phyloP scores from a whole-genome alignment of 2,329 filamentous ascomycete species.

The Ploettnerulaceae sp. region DNA sequence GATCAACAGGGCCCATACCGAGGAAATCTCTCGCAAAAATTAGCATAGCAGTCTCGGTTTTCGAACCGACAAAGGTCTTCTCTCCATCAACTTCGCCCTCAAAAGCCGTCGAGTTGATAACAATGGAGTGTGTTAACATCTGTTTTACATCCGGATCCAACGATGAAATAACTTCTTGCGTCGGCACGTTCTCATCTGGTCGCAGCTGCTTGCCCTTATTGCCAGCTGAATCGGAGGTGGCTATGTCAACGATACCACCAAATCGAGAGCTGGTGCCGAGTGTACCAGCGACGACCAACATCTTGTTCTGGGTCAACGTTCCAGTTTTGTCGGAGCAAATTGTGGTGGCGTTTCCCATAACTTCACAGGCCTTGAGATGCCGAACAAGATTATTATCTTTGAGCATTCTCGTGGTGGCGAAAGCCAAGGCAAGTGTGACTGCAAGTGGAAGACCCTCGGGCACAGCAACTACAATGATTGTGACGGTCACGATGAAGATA shows the following conservation, averaged over 20 bases:
- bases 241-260: slow-evolving; percentile 35
- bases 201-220: slow-evolving; percentile 24
- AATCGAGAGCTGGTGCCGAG: slow-evolving; percentile 56
- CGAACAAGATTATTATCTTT: slow-evolving; percentile 69
- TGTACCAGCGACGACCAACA: slow-evolving; percentile 71
- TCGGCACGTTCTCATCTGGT: slow-evolving; percentile 30
- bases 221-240: slow-evolving; percentile 20
- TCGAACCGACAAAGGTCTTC: slow-evolving; percentile 64
- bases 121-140: slow-evolving; percentile 58
- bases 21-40: slow-evolving; percentile 62
- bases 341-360: slow-evolving; percentile 67
- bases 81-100: slow-evolving; percentile 58
- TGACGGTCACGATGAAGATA: slow-evolving; percentile 61
- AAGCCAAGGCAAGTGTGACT: slow-evolving; percentile 63
- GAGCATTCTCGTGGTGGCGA: slow-evolving; percentile 62
- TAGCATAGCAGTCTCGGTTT: slow-evolving; percentile 73
- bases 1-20: slow-evolving; percentile 55
- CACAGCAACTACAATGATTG: slow-evolving; percentile 64
- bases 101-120: slow-evolving; percentile 66
- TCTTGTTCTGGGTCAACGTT: slow-evolving; percentile 69
- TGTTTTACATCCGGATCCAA: slow-evolving; percentile 26
- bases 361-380: slow-evolving; percentile 62
- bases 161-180: slow-evolving; percentile 31
- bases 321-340: slow-evolving; percentile 80
- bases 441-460: slow-evolving; percentile 63